These are phyloP conservation scores for Panus rudis DNA, from an alignment of 768 basidiomycete genomes.

Conservation along the genomic window DNA sequence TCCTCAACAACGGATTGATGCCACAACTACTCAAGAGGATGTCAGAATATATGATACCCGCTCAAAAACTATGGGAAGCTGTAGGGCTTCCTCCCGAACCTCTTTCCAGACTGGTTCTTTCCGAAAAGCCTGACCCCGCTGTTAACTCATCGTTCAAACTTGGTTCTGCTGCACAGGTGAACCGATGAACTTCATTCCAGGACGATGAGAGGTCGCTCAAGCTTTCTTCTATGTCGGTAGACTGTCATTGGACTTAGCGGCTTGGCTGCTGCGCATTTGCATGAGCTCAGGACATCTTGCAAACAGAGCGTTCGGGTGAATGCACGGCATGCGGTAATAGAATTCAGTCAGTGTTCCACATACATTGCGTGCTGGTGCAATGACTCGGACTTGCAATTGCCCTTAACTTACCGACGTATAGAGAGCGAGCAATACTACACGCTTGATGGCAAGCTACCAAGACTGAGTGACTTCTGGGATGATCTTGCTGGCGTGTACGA, in stretches of 20 bases:
- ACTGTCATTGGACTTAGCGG: slow-evolving; percentile 44
- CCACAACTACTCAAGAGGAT: too few species aligned
- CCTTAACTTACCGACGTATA: slow-evolving; percentile 16
- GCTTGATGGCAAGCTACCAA: slow-evolving; percentile 30
- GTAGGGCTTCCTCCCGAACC: slow-evolving; percentile 32
- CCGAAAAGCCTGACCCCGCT: slow-evolving; percentile 32
- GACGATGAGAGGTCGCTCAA: background rate
- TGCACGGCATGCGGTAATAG: slow-evolving; percentile 48
- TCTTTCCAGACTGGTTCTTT: slow-evolving; percentile 31
- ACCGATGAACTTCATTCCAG: slow-evolving; percentile 4
- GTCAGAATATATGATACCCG: too few species aligned
- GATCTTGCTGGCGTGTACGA: slow-evolving; percentile 44
- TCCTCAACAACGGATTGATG: too few species aligned
- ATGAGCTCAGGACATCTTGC: slow-evolving; percentile 37
- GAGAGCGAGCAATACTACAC: slow-evolving; percentile 48
- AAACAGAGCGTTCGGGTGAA: slow-evolving; percentile 45
- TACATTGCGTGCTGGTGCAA: background rate
- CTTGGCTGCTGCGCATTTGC: slow-evolving; percentile 45
- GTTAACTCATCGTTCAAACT: slow-evolving; percentile 50
- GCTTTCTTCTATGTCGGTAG: slow-evolving; percentile 18
- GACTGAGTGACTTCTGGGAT: slow-evolving; percentile 34
- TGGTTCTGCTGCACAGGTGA: slow-evolving; percentile 47
- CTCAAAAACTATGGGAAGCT: slow-evolving; percentile 32
- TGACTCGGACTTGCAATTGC: too few species aligned
- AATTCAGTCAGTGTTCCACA: slow-evolving; percentile 37